phyloP scores from a whole-genome alignment of 148 eudicot genomes.

The Chenopodium formosanum region DNA sequence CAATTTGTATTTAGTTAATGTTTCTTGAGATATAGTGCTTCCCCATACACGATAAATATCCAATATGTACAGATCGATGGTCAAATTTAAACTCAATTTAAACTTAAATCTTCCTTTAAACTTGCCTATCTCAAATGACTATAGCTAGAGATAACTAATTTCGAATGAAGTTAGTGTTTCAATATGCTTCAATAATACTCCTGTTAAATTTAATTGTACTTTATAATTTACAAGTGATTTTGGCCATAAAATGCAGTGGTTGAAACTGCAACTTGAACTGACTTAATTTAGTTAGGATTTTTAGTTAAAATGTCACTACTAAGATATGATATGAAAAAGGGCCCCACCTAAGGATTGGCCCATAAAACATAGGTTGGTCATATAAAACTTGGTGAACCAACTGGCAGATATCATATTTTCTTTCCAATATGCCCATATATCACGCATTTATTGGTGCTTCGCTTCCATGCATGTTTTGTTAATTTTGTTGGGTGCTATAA shows the following conservation, averaged over 20 bases:
- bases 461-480: neutral
- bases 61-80: too few species aligned
- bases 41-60: too few species aligned
- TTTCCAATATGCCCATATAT: neutral
- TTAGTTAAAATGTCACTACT: neutral
- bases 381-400: neutral
- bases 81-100: too few species aligned
- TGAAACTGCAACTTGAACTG: neutral
- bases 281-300: neutral
- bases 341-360: neutral
- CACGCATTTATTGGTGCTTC: conserved; percentile 10
- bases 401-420: neutral
- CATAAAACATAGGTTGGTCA: neutral
- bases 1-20: too few species aligned
- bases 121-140: too few species aligned
- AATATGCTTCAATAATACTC: too few species aligned
- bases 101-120: too few species aligned
- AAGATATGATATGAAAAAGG: neutral
- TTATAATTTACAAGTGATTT: too few species aligned
- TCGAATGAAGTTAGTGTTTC: too few species aligned
- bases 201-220: too few species aligned
- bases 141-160: too few species aligned
- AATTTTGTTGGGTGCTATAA: conserved; percentile 1
- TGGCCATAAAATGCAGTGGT: neutral
- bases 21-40: too few species aligned